Evolutionary conservation across 495 filamentous ascomycete genomes (phyloP), one percentile per base, ranked within the genome.

Genomic region (Bathelium albidoporum): DNA sequence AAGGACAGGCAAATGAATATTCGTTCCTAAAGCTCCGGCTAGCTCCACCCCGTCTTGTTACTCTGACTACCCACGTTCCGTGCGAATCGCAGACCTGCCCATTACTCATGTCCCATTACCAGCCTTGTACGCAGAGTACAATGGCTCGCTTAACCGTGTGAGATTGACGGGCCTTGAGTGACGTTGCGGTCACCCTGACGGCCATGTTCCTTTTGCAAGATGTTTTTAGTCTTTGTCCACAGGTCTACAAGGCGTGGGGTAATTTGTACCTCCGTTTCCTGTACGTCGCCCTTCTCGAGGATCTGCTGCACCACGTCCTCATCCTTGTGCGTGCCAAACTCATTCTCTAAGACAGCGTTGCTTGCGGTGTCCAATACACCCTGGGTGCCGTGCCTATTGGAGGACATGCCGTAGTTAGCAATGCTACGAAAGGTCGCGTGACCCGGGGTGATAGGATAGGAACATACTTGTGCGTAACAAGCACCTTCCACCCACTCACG

Each of bases 401-500:
- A 18, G n/a, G n/a, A n/a, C n/a, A n/a, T n/a, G n/a, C n/a, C n/a
- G n/a, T 12, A 24, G 32, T 66, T 43, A 62, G 63, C 62, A 64
- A 32, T 32, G 49, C 7, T 60, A 18, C 18, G 4, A 31, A 4
- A 10, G 7, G 49, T 55, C 2, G 49, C 49, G 49, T 55, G 49
- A 55, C 24, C 49, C 26, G 2, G 24, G 26, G 26, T 9, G 0
- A 3, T 12, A 12, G 24, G 29, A 2, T 0, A 29, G 22, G 11
- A 12, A 79, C 89, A 75, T 83, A 97, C 94, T 86, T 90, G 75
- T 95, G 89, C 39, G 91, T 94, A 1, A 88, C 79, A 66, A 97
- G 96, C 69, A 98, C 81, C 82, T 95, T 89, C 81, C 88, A 97
- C 12, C 88, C 82, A 60, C 85, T 89, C 29, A 96, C 80, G n/a